A percentile compares a stretch with the other conserved stretches of the same genome.
phyloP scores from a whole-genome alignment of 2,329 filamentous ascomycete species.

The Cercospora janseana region DNA sequence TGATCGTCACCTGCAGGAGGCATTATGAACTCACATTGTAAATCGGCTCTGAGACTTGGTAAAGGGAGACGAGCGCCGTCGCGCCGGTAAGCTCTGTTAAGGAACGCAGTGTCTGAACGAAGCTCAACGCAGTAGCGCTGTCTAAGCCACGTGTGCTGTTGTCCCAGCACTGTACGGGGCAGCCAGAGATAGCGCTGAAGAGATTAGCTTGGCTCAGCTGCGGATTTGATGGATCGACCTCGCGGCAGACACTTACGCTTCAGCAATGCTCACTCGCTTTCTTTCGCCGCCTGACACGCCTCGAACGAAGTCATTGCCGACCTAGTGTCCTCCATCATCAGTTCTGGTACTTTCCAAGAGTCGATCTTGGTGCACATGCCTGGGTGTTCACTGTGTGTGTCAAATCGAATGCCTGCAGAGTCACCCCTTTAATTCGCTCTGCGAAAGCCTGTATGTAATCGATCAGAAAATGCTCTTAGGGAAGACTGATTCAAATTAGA shows the following conservation, averaged over 20 bases:
- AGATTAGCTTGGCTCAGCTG: not conserved
- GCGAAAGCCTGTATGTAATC: not conserved
- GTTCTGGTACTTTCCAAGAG: not conserved
- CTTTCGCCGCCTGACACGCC: slow-evolving; percentile 55
- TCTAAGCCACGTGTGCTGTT: slow-evolving; percentile 54
- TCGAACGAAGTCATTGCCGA: slow-evolving; percentile 59
- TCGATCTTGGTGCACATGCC: not conserved
- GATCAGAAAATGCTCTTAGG: not conserved
- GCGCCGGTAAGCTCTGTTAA: slow-evolving; percentile 51
- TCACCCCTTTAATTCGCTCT: not conserved
- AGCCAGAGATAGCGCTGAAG: slow-evolving; percentile 40
- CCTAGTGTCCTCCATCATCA: slow-evolving; percentile 36
- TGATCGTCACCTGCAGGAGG: not conserved
- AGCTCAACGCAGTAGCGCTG: slow-evolving; percentile 59
- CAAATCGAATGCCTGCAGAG: slow-evolving; percentile 1
- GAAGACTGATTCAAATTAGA: not conserved
- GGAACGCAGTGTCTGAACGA: slow-evolving; percentile 53
- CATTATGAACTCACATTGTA: slow-evolving; percentile 50
- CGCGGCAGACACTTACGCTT: slow-evolving; percentile 39
- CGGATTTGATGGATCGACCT: not conserved
- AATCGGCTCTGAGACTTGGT: slow-evolving; percentile 51
- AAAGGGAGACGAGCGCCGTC: slow-evolving; percentile 58
- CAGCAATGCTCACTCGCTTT: slow-evolving; percentile 61
- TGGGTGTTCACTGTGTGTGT: not conserved
- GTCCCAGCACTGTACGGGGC: slow-evolving; percentile 45